Evolutionary conservation across 1,284 basidiomycete genomes (phyloP), one percentile per base, ranked within the genome.

Genomic region (Crucibulum cyathiforme): DNA sequence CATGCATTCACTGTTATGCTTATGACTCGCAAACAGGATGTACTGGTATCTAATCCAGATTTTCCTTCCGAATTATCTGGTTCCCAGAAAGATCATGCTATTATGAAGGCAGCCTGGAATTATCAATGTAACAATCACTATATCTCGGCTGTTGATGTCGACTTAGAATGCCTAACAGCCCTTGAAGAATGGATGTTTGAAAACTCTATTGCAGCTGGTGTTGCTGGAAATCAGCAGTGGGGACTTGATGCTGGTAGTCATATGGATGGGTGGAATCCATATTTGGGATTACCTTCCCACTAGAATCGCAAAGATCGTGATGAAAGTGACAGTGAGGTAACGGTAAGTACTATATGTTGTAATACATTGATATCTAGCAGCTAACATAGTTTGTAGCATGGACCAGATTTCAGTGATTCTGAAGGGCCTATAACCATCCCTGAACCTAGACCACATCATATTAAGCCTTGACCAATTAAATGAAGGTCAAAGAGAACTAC

Each of bases 191-290:
- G 59, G 36, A 61, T 69, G 53, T 66, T 68, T 46, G 62, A 63
- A 36, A 54, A 56, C 15, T 62, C 62, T n/a, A 5, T 49, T 2
- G 36, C 24, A 8, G 64, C 67, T 1, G 69, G 69, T 24, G 9
- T 53, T 2, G 63, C 67, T 43, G 69, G 67, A 5, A 63, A 70
- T 54, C 36, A 59, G 7, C 67, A 70, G 47, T 69, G 69, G 66
- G 67, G 69, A 2, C 52, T 68, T 6, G 67, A 70, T 59, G 56
- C 47, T 2, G 67, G 67, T 9, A 36, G 46, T 24, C 59, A 63
- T 54, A 64, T 67, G 34, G 59, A 57, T 36, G 51, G 50, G 6
- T 66, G 63, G 63, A 36, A 36, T 37, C 67, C 64, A 10, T 68
- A 69, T 34, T 8, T 34, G 5, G 58, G 62, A 19, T 39, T 62